A percentile compares a stretch with the other conserved stretches of the same genome.
Evolutionary conservation across 441 rosid genomes (phyloP).

Genomic region (Pelargonium myrrhifolium): DNA sequence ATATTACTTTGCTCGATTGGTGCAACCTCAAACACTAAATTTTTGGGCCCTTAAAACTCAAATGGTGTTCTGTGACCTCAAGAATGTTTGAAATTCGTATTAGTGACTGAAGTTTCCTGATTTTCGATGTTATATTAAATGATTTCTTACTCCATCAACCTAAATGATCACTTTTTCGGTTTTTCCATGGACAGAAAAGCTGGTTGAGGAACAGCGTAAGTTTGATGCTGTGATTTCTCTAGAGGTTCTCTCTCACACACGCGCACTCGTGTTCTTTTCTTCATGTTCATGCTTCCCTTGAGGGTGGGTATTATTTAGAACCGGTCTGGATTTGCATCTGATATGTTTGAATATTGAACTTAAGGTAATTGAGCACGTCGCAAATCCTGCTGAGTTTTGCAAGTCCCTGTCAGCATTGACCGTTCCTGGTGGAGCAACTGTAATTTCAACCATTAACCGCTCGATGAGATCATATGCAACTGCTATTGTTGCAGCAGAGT

Average conservation of each 20-base stretch:
- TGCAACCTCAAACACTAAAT: too few relatives aligned
- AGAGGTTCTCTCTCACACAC: conserved; percentile 42
- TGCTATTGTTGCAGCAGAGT: conserved; percentile 81
- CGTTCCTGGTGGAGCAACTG: conserved; percentile 54
- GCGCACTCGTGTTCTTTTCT: background rate
- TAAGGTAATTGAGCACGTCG: conserved; percentile 93
- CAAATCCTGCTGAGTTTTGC: conserved; percentile 85
- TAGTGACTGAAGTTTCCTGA: background rate
- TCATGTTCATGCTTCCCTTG: background rate
- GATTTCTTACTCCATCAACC: background rate
- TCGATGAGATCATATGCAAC: conserved; percentile 77
- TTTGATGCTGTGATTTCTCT: conserved; percentile 81
- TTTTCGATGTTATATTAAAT: conserved; percentile 10
- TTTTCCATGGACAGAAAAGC: conserved; percentile 46
- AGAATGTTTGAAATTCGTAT: background rate
- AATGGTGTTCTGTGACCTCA: background rate
- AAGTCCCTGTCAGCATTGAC: conserved; percentile 69
- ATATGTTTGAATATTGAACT: conserved; percentile 17
- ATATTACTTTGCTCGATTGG: too few relatives aligned
- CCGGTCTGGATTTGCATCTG: background rate
- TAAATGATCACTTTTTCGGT: background rate
- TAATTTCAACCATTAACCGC: conserved; percentile 80
- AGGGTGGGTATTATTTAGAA: background rate
- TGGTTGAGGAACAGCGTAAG: conserved; percentile 65
- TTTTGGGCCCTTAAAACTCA: too few relatives aligned